phyloP scores from a whole-genome alignment of 2,329 filamentous ascomycete genomes.

The Botrytis elliptica region DNA sequence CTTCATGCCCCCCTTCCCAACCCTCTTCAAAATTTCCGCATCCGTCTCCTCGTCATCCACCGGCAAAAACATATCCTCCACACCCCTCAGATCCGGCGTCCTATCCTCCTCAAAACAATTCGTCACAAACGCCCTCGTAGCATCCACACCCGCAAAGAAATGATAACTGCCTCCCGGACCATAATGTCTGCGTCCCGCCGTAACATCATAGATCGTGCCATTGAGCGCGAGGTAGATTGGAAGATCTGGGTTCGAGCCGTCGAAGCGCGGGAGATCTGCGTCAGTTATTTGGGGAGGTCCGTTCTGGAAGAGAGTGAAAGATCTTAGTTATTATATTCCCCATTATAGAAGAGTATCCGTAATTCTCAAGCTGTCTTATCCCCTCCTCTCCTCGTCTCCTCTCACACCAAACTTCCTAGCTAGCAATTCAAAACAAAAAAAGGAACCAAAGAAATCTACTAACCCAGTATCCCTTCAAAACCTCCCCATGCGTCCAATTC shows the following conservation, averaged over 20 bases:
- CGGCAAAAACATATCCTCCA: constrained; percentile 80
- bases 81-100: constrained; percentile 79
- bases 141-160: constrained; percentile 84
- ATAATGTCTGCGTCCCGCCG: constrained; percentile 66
- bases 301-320: constrained; percentile 40
- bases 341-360: neutral
- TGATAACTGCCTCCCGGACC: constrained; percentile 83
- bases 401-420: neutral
- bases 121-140: constrained; percentile 84
- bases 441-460: neutral
- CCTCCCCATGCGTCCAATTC: constrained; percentile 29
- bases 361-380: neutral
- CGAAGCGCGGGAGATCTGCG: constrained; percentile 68
- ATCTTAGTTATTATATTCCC: constrained; percentile 2
- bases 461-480: constrained; percentile 34
- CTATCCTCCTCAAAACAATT: constrained; percentile 81
- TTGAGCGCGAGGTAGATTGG: constrained; percentile 92
- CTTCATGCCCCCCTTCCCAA: constrained; percentile 53
- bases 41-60: constrained; percentile 63
- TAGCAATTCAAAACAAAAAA: neutral
- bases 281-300: constrained; percentile 71
- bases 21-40: constrained; percentile 30
- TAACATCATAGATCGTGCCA: constrained; percentile 82
- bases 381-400: neutral
- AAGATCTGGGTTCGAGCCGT: constrained; percentile 70